A percentile compares a stretch with the other conserved stretches of the same genome.
Conservation (phyloP, 768 basidiomycete genomes). For the Asterophora parasitica region DNA sequence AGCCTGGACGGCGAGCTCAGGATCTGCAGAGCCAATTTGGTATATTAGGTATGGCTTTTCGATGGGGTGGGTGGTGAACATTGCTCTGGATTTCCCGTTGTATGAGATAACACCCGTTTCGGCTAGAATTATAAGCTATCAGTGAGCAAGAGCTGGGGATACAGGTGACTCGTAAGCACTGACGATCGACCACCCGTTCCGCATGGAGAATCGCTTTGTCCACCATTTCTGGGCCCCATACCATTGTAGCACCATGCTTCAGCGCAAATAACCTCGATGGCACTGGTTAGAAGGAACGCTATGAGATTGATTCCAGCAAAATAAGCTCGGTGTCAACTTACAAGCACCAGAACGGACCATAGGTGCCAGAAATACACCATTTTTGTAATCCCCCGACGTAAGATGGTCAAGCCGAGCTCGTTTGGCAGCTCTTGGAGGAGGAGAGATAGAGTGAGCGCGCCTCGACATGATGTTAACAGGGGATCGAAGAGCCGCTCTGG, state of each 20-base stretch:
- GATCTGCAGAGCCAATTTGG: conserved; percentile 90
- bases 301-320: conserved; percentile 9
- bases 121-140: conserved; percentile 41
- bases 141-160: background rate
- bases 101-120: conserved; percentile 84
- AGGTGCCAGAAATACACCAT: conserved; percentile 92
- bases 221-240: conserved; percentile 96
- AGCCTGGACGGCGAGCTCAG: conserved; percentile 88
- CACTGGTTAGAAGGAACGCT: conserved; percentile 41
- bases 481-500: background rate
- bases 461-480: conserved; percentile 38
- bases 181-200: conserved; percentile 82
- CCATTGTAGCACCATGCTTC: conserved; percentile 89
- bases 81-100: conserved; percentile 75
- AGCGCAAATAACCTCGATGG: conserved; percentile 83
- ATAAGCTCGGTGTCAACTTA: conserved; percentile 33
- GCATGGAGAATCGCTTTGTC: conserved; percentile 93
- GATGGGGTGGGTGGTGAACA: conserved; percentile 90
- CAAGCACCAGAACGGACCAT: conserved; percentile 95
- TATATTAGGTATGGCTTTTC: conserved; percentile 94
- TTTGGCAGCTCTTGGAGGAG: conserved; percentile 46
- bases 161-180: conserved; percentile 27
- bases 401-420: conserved; percentile 54
- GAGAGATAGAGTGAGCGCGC: conserved; percentile 47
- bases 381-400: conserved; percentile 71